Conservation (phyloP, 257 asterid genomes). For the Linderniella brevidens region DNA sequence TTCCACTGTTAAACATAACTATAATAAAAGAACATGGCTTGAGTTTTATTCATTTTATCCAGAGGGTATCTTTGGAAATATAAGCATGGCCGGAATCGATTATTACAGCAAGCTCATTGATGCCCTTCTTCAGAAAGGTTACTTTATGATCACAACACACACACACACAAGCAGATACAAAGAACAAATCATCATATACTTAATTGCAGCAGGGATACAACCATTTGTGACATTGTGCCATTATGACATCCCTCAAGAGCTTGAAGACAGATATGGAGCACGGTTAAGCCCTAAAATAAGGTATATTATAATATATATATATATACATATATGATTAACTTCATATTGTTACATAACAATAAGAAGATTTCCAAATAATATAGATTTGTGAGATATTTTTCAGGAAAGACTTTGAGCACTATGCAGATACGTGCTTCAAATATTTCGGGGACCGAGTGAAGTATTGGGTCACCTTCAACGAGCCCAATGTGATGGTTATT, state of each 20-base stretch:
- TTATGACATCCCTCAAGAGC: constrained; percentile 61
- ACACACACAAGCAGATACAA: neutral
- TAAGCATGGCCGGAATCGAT: constrained; percentile 37
- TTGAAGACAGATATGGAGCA: constrained; percentile 47
- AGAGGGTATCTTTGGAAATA: constrained; percentile 43
- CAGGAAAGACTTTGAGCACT: constrained; percentile 50
- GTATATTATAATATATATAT: neutral
- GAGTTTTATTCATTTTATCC: constrained; percentile 2
- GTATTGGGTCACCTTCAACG: constrained; percentile 51
- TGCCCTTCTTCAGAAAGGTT: constrained; percentile 27
- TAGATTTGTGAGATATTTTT: too few relatives aligned
- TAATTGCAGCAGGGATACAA: constrained; percentile 25
- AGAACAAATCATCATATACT: too few relatives aligned
- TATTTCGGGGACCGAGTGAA: constrained; percentile 48
- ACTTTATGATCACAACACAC: constrained; percentile 6
- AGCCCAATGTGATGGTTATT: constrained; percentile 39
- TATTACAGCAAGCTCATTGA: constrained; percentile 45
- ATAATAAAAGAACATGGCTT: too few relatives aligned
- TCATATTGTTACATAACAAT: too few relatives aligned
- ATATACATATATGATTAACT: too few relatives aligned
- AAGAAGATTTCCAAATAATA: neutral
- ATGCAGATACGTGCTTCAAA: constrained; percentile 43
- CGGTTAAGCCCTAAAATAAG: constrained; percentile 33
- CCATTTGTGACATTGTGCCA: constrained; percentile 48
- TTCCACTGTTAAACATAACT: too few relatives aligned